Percentiles rank a stretch among this genome's conserved stretches.
These are phyloP conservation scores for Hygrophoropsis aurantiaca DNA, from an alignment of 768 basidiomycete species.

Conservation along the genomic window DNA sequence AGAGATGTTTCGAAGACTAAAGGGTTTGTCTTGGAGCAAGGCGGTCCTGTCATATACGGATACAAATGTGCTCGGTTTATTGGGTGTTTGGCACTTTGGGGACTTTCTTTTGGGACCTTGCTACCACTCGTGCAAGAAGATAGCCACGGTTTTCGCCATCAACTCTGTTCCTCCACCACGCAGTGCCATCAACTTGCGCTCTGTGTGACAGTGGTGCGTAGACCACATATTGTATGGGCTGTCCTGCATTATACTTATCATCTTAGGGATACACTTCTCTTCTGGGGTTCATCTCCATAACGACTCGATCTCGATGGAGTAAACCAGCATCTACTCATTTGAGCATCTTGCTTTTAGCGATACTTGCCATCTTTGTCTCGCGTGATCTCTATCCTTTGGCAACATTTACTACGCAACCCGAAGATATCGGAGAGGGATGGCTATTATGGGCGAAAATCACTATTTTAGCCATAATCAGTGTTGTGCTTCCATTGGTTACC, in stretches of 20 bases:
- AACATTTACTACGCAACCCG: conserved; percentile 48
- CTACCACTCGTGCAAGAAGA: conserved; percentile 5
- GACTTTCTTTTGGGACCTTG: conserved; percentile 12
- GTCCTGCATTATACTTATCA: not conserved
- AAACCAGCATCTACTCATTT: conserved; percentile 38
- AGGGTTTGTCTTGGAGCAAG: conserved; percentile 16
- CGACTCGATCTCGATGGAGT: conserved; percentile 30
- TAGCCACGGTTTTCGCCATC: not conserved
- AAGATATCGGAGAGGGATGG: conserved; percentile 46
- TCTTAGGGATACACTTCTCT: conserved; percentile 41
- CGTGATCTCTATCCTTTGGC: conserved; percentile 61
- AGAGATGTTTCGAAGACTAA: no score
- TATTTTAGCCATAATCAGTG: conserved; percentile 42
- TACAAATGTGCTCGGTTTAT: conserved; percentile 20
- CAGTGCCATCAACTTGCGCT: conserved; percentile 11
- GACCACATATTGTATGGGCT: not conserved
- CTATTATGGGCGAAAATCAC: conserved; percentile 54
- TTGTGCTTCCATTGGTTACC: conserved; percentile 52
- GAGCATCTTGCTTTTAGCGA: conserved; percentile 44
- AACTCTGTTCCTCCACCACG: not conserved
- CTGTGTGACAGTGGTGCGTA: conserved; percentile 13
- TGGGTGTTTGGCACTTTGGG: conserved; percentile 19
- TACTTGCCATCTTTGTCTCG: conserved; percentile 50
- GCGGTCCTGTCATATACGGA: conserved; percentile 20
- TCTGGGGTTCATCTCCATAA: conserved; percentile 37